Percentiles rank a stretch among this genome's conserved stretches.
Evolutionary conservation across 257 asterid genomes (phyloP).

Genomic region (Solanum sejunctum): DNA sequence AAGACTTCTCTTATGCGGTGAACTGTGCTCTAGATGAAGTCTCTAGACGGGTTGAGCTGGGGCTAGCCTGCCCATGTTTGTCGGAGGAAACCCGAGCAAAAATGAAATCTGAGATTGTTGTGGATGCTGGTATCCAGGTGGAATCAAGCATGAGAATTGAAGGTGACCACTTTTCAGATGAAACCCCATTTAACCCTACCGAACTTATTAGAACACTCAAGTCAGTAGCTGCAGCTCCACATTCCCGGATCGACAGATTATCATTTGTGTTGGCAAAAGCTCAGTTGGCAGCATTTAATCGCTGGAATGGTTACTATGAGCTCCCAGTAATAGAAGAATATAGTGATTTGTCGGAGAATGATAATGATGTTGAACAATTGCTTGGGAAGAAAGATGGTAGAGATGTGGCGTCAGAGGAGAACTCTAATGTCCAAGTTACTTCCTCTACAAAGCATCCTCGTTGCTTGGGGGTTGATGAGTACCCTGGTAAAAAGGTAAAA

Average conservation of each 20-base stretch:
- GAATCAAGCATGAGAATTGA: slow-evolving; percentile 23
- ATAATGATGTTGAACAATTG: slow-evolving; percentile 6
- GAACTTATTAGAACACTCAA: slow-evolving; percentile 25
- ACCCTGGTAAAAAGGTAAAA: slow-evolving; percentile 17
- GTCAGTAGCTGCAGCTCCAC: slow-evolving; percentile 40
- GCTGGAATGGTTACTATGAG: slow-evolving; percentile 46
- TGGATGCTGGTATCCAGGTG: slow-evolving; percentile 34
- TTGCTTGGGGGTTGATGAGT: slow-evolving; percentile 6
- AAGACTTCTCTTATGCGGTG: slow-evolving; percentile 38
- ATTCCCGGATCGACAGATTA: slow-evolving; percentile 19
- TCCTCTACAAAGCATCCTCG: slow-evolving; percentile 22
- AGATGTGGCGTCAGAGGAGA: slow-evolving; percentile 7
- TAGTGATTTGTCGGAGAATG: slow-evolving; percentile 20
- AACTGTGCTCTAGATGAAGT: slow-evolving; percentile 46
- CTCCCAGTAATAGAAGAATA: slow-evolving; percentile 26
- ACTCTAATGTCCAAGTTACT: slow-evolving; percentile 7
- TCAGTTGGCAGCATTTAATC: slow-evolving; percentile 41
- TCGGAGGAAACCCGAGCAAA: slow-evolving; percentile 22
- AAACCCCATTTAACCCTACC: slow-evolving; percentile 30
- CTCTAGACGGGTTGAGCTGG: slow-evolving; percentile 47
- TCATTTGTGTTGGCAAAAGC: slow-evolving; percentile 29
- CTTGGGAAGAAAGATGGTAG: slow-evolving; percentile 7
- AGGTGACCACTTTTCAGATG: slow-evolving; percentile 24
- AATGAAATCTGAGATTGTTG: slow-evolving; percentile 27
- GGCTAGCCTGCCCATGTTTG: slow-evolving; percentile 64